Evolutionary conservation across 192 early-diverging fungal genomes (phyloP).

Genomic region (Backusella parvicylindrica): DNA sequence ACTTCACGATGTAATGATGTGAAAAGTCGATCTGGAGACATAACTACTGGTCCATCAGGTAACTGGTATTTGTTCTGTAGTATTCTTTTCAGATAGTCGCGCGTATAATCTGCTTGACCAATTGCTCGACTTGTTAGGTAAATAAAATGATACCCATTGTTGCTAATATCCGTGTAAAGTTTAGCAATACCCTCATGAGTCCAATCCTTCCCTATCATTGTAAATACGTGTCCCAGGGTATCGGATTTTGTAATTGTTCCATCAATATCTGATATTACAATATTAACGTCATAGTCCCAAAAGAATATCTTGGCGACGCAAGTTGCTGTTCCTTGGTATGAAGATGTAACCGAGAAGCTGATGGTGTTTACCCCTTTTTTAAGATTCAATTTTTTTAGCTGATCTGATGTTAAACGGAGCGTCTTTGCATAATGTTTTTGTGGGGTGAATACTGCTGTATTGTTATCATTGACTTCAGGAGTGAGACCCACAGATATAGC

Average conservation of each 20-base stretch:
- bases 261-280: slow-evolving; percentile 98
- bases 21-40: slow-evolving; percentile 93
- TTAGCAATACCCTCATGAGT: slow-evolving; percentile 96
- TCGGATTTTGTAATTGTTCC: slow-evolving; percentile 99
- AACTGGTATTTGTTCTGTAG: slow-evolving; percentile 85
- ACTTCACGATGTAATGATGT: slow-evolving; percentile 93
- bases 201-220: slow-evolving; percentile 98
- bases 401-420: slow-evolving; percentile 87
- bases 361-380: slow-evolving; percentile 87
- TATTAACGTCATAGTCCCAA: slow-evolving; percentile 76
- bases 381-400: slow-evolving; percentile 76
- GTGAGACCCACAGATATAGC: slow-evolving; percentile 27
- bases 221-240: slow-evolving; percentile 92
- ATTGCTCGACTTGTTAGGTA: slow-evolving; percentile 95
- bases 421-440: slow-evolving; percentile 78
- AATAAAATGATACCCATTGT: slow-evolving; percentile 93
- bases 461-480: not conserved
- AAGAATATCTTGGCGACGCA: slow-evolving; percentile 88
- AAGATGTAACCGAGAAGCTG: slow-evolving; percentile 79
- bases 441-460: not conserved
- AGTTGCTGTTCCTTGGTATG: slow-evolving; percentile 70
- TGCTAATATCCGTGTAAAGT: slow-evolving; percentile 90
- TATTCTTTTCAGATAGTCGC: slow-evolving; percentile 88
- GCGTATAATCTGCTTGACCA: slow-evolving; percentile 86
- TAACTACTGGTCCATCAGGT: slow-evolving; percentile 92